Conservation (phyloP, 129 eudicot genomes). For the Glebionis coronaria region DNA sequence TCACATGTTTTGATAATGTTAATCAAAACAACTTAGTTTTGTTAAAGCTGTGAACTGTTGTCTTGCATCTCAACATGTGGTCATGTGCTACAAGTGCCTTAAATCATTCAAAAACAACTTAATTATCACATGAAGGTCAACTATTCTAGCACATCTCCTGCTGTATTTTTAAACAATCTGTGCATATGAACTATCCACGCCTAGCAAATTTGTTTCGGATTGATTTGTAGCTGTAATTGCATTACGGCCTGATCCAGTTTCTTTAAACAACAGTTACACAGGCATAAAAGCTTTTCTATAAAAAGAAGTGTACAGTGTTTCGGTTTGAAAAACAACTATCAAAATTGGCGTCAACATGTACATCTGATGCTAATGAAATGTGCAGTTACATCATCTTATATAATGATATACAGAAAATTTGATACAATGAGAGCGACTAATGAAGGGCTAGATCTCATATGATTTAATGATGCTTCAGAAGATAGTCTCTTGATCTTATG, state of each 20-base stretch:
- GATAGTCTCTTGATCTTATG: slow-evolving; percentile 70
- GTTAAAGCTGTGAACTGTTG: too few relatives aligned
- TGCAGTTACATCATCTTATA: not conserved
- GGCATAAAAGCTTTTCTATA: not conserved
- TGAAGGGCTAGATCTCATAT: not conserved
- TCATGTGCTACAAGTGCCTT: too few relatives aligned
- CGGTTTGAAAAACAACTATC: not conserved
- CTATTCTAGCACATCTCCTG: too few relatives aligned
- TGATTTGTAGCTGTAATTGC: not conserved
- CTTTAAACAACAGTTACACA: not conserved
- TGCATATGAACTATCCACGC: too few relatives aligned
- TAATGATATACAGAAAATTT: not conserved
- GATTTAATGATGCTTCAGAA: slow-evolving; percentile 41
- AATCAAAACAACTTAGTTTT: too few relatives aligned
- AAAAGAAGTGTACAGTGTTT: not conserved
- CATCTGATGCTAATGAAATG: not conserved
- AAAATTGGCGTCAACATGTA: too few relatives aligned
- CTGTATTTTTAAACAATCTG: not conserved
- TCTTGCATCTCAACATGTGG: too few relatives aligned
- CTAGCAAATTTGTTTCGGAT: too few relatives aligned
- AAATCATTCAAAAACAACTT: too few relatives aligned
- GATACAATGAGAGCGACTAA: not conserved
- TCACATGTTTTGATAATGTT: too few relatives aligned
- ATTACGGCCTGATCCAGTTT: not conserved
- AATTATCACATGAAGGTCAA: too few relatives aligned